Conservation (phyloP, 805 yeast genomes). For the Candida caryicola region DNA sequence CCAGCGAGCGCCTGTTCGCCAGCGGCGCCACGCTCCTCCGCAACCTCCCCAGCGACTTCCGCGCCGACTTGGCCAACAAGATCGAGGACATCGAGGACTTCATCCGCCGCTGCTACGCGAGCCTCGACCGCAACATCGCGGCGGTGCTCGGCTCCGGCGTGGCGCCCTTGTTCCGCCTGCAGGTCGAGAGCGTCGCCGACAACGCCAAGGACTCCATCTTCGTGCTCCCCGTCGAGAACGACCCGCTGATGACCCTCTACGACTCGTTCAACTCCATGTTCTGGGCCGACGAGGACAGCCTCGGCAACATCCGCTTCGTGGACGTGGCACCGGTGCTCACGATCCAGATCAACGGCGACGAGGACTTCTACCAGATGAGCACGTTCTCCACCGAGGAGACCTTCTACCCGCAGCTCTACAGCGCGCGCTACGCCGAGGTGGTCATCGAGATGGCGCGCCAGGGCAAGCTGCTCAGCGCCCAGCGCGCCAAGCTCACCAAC, state of each 20-base stretch:
- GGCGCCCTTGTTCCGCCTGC: constrained; percentile 20
- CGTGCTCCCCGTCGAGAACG: constrained; percentile 34
- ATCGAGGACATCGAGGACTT: constrained; percentile 20
- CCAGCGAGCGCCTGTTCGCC: constrained; percentile 21
- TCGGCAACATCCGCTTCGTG: constrained; percentile 28
- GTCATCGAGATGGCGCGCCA: constrained; percentile 5
- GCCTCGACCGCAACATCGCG: constrained; percentile 4
- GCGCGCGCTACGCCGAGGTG: constrained; percentile 21
- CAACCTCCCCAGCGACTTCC: constrained; percentile 19
- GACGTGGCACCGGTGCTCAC: constrained; percentile 32
- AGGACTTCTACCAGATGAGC: constrained; percentile 4
- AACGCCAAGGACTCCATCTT: constrained; percentile 22
- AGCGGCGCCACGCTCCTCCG: constrained; percentile 17
- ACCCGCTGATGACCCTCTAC: constrained; percentile 26
- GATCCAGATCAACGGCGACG: constrained; percentile 28
- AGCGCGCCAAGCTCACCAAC: constrained; percentile 18
- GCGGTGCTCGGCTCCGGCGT: constrained; percentile 3
- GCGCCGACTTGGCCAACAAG: constrained; percentile 14
- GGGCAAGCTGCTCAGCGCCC: not conserved
- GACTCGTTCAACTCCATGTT: constrained; percentile 34
- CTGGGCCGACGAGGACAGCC: constrained; percentile 32
- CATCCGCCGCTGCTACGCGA: constrained; percentile 11
- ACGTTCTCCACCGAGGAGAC: constrained; percentile 26
- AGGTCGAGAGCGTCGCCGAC: constrained; percentile 28
- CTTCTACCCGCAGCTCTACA: constrained; percentile 36